Conservation (phyloP, 441 rosid species). For the Euphorbia schlechtendalii region DNA sequence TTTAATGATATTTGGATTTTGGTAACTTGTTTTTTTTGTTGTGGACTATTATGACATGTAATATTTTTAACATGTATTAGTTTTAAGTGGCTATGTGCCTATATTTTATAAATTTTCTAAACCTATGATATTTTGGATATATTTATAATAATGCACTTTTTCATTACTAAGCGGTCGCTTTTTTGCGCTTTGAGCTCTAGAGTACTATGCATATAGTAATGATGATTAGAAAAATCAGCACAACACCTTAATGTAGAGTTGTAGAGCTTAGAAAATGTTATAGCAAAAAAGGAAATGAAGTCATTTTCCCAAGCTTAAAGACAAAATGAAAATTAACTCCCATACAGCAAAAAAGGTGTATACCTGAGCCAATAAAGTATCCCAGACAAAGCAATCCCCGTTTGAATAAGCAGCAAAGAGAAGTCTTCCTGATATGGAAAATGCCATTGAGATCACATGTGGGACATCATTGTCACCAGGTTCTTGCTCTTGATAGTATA, state of each 20-base stretch:
- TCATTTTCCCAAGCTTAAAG: neutral
- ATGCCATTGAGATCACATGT: constrained; percentile 73
- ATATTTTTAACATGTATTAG: too few relatives aligned
- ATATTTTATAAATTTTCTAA: too few relatives aligned
- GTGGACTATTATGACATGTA: too few relatives aligned
- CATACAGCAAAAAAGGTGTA: neutral
- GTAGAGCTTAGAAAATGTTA: constrained; percentile 5
- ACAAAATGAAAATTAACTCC: neutral
- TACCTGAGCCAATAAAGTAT: constrained; percentile 85
- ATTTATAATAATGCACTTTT: too few relatives aligned
- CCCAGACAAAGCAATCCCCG: constrained; percentile 87
- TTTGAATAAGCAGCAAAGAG: constrained; percentile 82
- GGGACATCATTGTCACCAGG: constrained; percentile 44
- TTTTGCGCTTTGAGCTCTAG: too few relatives aligned
- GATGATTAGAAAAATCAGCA: constrained; percentile 4
- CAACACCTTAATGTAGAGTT: neutral
- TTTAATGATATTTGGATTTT: too few relatives aligned
- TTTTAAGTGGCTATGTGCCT: too few relatives aligned
- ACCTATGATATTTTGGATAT: too few relatives aligned
- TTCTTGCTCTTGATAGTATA: constrained; percentile 54
- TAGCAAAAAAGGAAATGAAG: neutral
- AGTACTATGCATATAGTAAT: too few relatives aligned
- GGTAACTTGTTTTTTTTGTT: too few relatives aligned
- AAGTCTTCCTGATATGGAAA: constrained; percentile 92
- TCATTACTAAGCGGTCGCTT: too few relatives aligned